Conservation (phyloP, 495 filamentous ascomycete species). For the Oleoguttula mirabilis region DNA sequence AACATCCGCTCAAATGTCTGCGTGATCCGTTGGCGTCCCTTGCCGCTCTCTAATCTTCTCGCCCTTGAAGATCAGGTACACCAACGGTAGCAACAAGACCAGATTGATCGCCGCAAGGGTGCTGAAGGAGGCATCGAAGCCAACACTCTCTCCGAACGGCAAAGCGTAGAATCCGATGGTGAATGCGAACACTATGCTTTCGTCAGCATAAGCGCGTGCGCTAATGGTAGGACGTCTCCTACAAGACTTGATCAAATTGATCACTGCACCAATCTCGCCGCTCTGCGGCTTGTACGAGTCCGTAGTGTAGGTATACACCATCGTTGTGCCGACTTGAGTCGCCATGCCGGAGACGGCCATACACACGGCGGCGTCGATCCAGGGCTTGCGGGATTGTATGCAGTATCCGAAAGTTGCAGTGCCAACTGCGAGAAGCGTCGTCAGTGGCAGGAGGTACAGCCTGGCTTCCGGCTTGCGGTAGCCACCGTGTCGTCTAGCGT, state of each 20-base stretch:
- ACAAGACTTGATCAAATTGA: conserved; percentile 13
- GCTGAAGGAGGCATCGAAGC: conserved; percentile 20
- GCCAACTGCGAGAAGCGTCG: conserved; percentile 7
- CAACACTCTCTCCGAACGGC: conserved; percentile 16
- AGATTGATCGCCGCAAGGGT: conserved; percentile 20
- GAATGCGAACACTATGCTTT: conserved; percentile 17
- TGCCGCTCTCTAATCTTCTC: conserved; percentile 18
- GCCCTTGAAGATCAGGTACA: conserved; percentile 15
- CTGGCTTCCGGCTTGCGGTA: conserved; percentile 26
- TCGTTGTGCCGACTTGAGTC: conserved; percentile 7
- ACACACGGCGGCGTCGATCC: conserved; percentile 8
- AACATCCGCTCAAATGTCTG: conserved; percentile 1
- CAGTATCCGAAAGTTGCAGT: conserved; percentile 10
- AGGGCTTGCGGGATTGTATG: conserved; percentile 9
- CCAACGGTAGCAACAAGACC: conserved; percentile 13
- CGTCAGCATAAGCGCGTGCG: too few species aligned
- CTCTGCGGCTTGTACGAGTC: conserved; percentile 9
- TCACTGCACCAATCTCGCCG: conserved; percentile 15
- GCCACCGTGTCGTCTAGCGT: conserved; percentile 21
- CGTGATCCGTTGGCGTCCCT: conserved; percentile 19
- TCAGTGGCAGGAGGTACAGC: conserved; percentile 18
- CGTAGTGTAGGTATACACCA: conserved; percentile 12
- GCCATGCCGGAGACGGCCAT: conserved; percentile 11
- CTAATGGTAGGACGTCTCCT: too few species aligned
- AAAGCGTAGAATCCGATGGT: conserved; percentile 23